These are phyloP conservation scores for Hanseniaspora vineae DNA, from an alignment of 805 yeast species.

Conservation along the genomic window DNA sequence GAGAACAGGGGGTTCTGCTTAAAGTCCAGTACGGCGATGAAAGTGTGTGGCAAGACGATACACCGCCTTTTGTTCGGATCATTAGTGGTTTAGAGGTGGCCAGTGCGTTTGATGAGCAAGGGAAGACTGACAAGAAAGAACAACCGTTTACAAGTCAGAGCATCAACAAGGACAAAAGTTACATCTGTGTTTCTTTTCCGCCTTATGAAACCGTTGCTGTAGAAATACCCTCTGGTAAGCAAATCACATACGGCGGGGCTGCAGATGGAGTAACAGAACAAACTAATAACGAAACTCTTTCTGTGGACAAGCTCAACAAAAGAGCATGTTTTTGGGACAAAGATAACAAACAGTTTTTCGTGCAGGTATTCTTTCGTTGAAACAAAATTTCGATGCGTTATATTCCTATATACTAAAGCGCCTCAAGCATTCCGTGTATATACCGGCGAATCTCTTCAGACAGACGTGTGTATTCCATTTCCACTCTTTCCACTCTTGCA, in stretches of 20 bases:
- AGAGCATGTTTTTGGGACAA: constrained; percentile 63
- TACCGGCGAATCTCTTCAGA: constrained; percentile 44
- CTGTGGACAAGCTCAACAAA: constrained; percentile 22
- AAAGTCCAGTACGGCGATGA: constrained; percentile 38
- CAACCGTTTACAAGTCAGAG: constrained; percentile 12
- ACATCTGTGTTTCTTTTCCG: constrained; percentile 70
- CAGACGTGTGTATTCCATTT: constrained; percentile 39
- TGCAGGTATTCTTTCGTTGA: constrained; percentile 48
- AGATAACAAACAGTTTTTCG: constrained; percentile 52
- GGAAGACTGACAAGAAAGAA: not conserved
- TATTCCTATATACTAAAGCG: not conserved
- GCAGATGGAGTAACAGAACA: constrained; percentile 14
- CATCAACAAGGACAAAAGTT: constrained; percentile 36
- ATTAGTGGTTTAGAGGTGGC: constrained; percentile 67
- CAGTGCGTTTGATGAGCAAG: constrained; percentile 8
- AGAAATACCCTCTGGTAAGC: constrained; percentile 48
- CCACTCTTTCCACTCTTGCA: constrained; percentile 39
- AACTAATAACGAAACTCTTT: constrained; percentile 17
- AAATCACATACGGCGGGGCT: constrained; percentile 28
- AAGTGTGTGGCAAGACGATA: constrained; percentile 29
- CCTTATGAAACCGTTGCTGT: constrained; percentile 78
- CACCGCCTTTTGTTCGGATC: constrained; percentile 52
- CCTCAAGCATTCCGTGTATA: constrained; percentile 15
- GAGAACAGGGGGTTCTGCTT: constrained; percentile 52
- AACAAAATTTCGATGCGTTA: not conserved